phyloP scores from a whole-genome alignment of 2,329 filamentous ascomycete species.

The Chrysoporthe puriensis region DNA sequence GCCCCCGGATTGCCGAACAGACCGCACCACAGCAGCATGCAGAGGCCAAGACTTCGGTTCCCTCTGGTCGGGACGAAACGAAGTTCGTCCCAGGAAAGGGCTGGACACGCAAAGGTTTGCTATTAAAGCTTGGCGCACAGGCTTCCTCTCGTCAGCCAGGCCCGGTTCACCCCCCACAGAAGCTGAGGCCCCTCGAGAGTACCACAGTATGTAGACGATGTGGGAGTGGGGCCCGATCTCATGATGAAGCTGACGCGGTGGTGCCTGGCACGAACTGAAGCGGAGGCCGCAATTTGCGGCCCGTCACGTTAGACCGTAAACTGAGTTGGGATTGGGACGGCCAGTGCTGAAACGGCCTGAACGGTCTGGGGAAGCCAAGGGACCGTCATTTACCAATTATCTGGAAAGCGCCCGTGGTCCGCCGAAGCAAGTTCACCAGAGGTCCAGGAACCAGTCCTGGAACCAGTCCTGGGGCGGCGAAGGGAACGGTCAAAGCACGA shows the following conservation, averaged over 20 bases:
- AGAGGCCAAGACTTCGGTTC: neutral
- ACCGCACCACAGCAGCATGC: constrained; percentile 4
- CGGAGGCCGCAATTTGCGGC: neutral
- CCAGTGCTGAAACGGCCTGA: constrained; percentile 22
- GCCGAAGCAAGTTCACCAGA: neutral
- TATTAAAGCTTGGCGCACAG: neutral
- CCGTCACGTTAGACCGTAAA: neutral
- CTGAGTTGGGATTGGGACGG: constrained; percentile 13
- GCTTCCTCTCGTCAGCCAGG: neutral
- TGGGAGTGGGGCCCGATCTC: neutral
- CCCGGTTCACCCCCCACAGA: neutral
- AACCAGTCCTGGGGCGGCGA: neutral
- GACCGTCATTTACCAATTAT: neutral
- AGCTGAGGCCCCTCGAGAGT: neutral
- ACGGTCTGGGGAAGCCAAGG: neutral
- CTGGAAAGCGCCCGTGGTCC: neutral
- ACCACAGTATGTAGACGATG: neutral
- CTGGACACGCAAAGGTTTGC: neutral
- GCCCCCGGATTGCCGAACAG: neutral
- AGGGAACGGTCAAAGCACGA: too few relatives aligned
- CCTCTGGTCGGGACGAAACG: constrained; percentile 19
- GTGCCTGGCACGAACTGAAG: neutral
- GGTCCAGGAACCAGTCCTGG: neutral
- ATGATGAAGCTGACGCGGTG: neutral
- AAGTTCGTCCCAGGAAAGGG: constrained; percentile 16